These are phyloP conservation scores for Ustilago crameri DNA, from an alignment of 1,284 basidiomycete genomes.

Conservation along the genomic window DNA sequence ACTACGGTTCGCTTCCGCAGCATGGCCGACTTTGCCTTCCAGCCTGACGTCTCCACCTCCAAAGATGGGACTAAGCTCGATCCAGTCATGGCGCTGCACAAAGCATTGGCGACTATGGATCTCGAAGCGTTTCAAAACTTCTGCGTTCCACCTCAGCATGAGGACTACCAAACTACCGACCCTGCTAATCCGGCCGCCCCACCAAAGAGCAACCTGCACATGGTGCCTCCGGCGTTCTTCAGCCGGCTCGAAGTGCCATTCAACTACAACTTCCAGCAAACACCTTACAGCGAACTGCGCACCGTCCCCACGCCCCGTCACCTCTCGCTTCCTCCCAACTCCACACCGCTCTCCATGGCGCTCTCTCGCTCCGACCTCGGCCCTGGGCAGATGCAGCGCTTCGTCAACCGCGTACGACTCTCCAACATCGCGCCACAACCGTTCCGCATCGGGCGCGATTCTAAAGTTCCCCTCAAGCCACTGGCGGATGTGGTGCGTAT, in stretches of 20 bases:
- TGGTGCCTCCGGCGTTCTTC: slow-evolving; percentile 63
- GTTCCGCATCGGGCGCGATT: slow-evolving; percentile 23
- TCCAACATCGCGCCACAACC: slow-evolving; percentile 44
- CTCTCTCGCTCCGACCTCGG: slow-evolving; percentile 3
- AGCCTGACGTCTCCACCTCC: slow-evolving; percentile 37
- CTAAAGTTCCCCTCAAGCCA: slow-evolving; percentile 20
- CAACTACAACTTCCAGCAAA: slow-evolving; percentile 54
- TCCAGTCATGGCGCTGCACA: slow-evolving; percentile 48
- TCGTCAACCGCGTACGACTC: slow-evolving; percentile 40
- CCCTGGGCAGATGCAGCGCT: slow-evolving; percentile 21
- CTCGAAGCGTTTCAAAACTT: slow-evolving; percentile 45
- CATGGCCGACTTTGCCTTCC: slow-evolving; percentile 65
- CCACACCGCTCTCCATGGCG: slow-evolving; percentile 12
- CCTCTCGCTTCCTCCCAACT: background rate
- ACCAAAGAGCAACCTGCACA: slow-evolving; percentile 44
- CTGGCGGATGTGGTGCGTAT: slow-evolving; percentile 28
- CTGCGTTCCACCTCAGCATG: slow-evolving; percentile 32
- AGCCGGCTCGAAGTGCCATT: slow-evolving; percentile 57
- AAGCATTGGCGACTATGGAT: slow-evolving; percentile 55
- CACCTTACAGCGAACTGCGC: slow-evolving; percentile 45
- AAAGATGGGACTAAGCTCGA: slow-evolving; percentile 5
- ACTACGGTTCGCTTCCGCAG: slow-evolving; percentile 85
- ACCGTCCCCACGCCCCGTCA: slow-evolving; percentile 21
- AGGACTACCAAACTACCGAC: slow-evolving; percentile 44
- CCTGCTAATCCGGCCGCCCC: background rate